Evolutionary conservation across 371 early-diverging fungal species (phyloP).

Genomic region (Mortierella sp.): DNA sequence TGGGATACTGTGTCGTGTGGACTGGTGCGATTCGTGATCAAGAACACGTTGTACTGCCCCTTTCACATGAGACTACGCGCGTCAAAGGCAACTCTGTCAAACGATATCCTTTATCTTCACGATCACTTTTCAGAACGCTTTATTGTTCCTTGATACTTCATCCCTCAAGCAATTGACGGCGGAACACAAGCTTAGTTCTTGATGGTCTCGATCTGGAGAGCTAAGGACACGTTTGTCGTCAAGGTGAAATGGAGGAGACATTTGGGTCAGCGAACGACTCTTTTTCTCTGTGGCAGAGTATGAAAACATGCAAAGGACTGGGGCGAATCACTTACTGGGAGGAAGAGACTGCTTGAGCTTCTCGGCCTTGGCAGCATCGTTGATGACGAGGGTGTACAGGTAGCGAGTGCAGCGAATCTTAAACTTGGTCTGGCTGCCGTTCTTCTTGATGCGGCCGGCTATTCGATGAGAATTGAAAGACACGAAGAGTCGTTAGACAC

Average conservation of each 20-base stretch:
- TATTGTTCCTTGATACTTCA: constrained; percentile 7
- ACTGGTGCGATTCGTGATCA: too few species aligned
- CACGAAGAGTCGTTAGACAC: not conserved
- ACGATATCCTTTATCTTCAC: too few species aligned
- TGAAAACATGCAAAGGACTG: not conserved
- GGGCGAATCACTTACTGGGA: constrained; percentile 67
- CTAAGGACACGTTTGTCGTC: constrained; percentile 9
- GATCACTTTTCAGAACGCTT: constrained; percentile 5
- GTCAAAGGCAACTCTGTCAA: too few species aligned
- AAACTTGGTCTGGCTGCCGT: constrained; percentile 95
- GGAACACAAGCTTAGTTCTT: constrained; percentile 54
- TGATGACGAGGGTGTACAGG: constrained; percentile 97
- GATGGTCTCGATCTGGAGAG: constrained; percentile 54
- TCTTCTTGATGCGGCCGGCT: constrained; percentile 98
- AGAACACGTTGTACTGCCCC: too few species aligned
- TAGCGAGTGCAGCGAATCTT: constrained; percentile 98
- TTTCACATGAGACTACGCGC: too few species aligned
- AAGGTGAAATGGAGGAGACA: not conserved
- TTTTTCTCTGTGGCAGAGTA: not conserved
- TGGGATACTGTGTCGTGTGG: too few species aligned
- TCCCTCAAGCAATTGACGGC: constrained; percentile 17
- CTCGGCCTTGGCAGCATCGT: constrained; percentile 95
- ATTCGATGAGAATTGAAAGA: not conserved
- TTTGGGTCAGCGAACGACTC: not conserved
- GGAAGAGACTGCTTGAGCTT: constrained; percentile 96